These are phyloP conservation scores for Chlamydomonas schloesseri DNA, from an alignment of 139 green algal genomes.

Conservation along the genomic window DNA sequence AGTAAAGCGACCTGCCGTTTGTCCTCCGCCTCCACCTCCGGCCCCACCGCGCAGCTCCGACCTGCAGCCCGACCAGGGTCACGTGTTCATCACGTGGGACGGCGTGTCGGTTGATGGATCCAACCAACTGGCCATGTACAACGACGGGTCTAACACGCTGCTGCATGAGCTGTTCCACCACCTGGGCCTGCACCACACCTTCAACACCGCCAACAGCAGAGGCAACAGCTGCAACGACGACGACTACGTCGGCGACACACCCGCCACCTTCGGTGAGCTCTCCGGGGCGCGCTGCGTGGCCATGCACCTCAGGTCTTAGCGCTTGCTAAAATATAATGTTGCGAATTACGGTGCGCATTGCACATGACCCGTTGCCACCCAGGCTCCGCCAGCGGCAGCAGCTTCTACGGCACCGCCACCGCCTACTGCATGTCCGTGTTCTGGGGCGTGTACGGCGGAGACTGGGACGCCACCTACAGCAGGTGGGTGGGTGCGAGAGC, in stretches of 20 bases:
- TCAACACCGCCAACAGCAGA: not conserved
- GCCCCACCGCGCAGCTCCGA: not conserved
- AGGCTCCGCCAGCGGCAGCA: not conserved
- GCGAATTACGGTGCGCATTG: too few relatives aligned
- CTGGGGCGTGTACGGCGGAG: constrained; percentile 19
- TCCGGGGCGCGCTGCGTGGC: not conserved
- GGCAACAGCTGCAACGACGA: not conserved
- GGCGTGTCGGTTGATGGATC: not conserved
- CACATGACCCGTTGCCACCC: not conserved
- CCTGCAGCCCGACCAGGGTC: not conserved
- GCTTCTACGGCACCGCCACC: not conserved
- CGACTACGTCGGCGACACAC: constrained; percentile 30
- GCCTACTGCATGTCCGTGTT: constrained; percentile 27
- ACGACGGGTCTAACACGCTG: constrained; percentile 6
- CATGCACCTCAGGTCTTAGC: too few relatives aligned
- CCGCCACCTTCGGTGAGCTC: not conserved
- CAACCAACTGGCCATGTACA: not conserved
- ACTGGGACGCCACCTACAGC: constrained; percentile 24
- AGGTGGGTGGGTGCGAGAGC: not conserved
- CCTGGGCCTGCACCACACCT: constrained; percentile 33
- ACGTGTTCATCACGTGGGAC: constrained; percentile 24
- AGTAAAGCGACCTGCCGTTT: too few relatives aligned
- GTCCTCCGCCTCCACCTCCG: not conserved
- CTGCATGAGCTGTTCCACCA: constrained; percentile 23
- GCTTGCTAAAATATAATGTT: too few relatives aligned